Evolutionary conservation across 805 yeast genomes (phyloP), one percentile per base, ranked within the genome.

Genomic region (Candida xyloterini): DNA sequence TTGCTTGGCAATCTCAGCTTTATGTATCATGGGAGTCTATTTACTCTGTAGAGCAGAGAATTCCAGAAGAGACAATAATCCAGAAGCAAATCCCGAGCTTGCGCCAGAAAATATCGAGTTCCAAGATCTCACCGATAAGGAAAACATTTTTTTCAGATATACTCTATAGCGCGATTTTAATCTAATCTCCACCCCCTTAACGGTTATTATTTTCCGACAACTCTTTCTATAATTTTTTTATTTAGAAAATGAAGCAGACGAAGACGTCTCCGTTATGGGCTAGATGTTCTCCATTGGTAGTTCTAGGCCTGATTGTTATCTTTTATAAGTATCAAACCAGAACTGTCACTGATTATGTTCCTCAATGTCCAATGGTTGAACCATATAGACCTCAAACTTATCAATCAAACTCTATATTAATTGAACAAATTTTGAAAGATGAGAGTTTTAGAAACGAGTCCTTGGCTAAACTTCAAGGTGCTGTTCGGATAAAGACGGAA

Each of bases 101-200:
- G 42, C 39, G 7, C 46, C 51, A 28, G 56, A 53, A 40, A 51
- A 56, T 30, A 46, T 46, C 13, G 61, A 54, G 32, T 56, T 57
- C 33, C 48, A 51, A 14, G 70, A 70, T 37, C 60, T 73, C 34
- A 57, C 65, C 35, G 78, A 73, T 50, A 73, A 70, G 48, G 74
- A 77, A 54, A 78, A 77, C 56, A 74, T 74, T 4, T 62, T 62
- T 38, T 78, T 78, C 53, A 65, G 83, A 50, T 78, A 76, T 48
- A 59, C 63, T 29, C 30, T 50, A 31, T 40, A 35, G 33, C 22
- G 28, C 20, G 20, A 33, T 30, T n/a, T n/a, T n/a, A 16, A 18
- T 25, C 32, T 37, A 30, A 28, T 29, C 23, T 23, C n/a, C n/a
- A n/a, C n/a, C n/a, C n/a, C n/a, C n/a, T n/a, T n/a, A 4, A 27